Evolutionary conservation across 768 basidiomycete species (phyloP), one percentile per base, ranked within the genome.

Genomic region (Cystoderma amianthinum): DNA sequence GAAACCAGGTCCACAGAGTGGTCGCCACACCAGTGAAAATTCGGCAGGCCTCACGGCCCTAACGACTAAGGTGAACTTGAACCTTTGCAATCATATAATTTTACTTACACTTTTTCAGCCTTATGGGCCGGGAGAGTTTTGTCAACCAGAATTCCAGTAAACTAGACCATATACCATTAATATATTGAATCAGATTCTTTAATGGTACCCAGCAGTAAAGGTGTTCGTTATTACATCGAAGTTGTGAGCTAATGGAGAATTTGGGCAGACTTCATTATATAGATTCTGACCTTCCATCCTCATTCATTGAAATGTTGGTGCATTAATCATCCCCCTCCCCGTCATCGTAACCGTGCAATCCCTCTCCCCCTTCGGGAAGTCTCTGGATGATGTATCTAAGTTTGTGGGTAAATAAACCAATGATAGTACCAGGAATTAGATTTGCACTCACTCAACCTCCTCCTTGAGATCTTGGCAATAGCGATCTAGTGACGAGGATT

Each of bases 1-100:
- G 41, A 90, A 88, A 60, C 78, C 91, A n/a, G 96, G 95, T 13
- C 95, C 95, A 36, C 95, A 96, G 57, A 84, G 82, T 44, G 80
- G 85, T 22, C 76, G 94, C 44, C 71, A 72, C 34, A 94, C 92
- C 1, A 90, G 85, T 47, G 94, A 97, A 66, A 96, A 96, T 65
- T 89, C 92, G 9, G 90, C 88, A 11, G 92, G 90, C 30, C 66
- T 95, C 44, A 96, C 94, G 18, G 67, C 86, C 28, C 69, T 93
- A 23, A 74, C 80, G 15, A 69, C 72, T 36, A 85, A 90, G 75
- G 90, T 86, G 45, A 32, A n/a, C n/a, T 67, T 49, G 10, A 4
- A 36, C 7, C 39, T 42, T 25, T n/a, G n/a, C n/a, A n/a, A n/a
- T 17, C 25, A 15, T 21, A n/a, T 35, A 10, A 32, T 25, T 21